Base-by-base conservation (phyloP, 192 early-diverging fungal genomes). In the Rhizoclosmatium sp. region DNA sequence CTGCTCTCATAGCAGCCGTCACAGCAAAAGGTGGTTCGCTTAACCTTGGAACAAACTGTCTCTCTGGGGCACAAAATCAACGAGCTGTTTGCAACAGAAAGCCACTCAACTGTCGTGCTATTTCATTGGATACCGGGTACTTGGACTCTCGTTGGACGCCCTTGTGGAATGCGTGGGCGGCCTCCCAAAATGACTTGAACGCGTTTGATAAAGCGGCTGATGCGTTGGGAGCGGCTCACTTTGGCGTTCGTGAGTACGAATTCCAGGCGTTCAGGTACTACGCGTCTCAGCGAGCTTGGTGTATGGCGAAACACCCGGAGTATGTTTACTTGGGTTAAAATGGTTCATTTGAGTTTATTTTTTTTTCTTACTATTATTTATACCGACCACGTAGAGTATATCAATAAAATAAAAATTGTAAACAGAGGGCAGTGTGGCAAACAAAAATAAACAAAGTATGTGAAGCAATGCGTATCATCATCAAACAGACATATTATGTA, bases 1-100 rank as follows among this genome's bases (percentile, higher is more conserved):
- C 54, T 14, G 54, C 19, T 9, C 54, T 56, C 10, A 56, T 56
- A n/a, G 10, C 9, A 56, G 10, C 19, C 54, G 10, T 56, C 54
- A n/a, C 54, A 9, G 54, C 54, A n/a, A 56, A 56, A 14, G 54
- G 54, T n/a, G 54, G 10, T n/a, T 14, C 19, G 9, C 54, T n/a
- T n/a, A 56, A 56, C 19, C 19, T 56, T 56, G 54, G 54, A 56
- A 56, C 54, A 56, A 56, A 56, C 54, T 56, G 54, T 56, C 54
- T 56, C 54, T 9, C 10, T n/a, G 19, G 19, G 10, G 54, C 54
- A 9, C 9, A 56, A 9, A 56, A 56, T n/a, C 54, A 56, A n/a
- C 54, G 54, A 56, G 19, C 54, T 14, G 19, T 9, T n/a, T 56
- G 54, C 19, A 9, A 56, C 54, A 56, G 19, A 56, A 9, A 56